phyloP scores from a whole-genome alignment of 768 basidiomycete genomes.

The Sistotremastrum suecicum region DNA sequence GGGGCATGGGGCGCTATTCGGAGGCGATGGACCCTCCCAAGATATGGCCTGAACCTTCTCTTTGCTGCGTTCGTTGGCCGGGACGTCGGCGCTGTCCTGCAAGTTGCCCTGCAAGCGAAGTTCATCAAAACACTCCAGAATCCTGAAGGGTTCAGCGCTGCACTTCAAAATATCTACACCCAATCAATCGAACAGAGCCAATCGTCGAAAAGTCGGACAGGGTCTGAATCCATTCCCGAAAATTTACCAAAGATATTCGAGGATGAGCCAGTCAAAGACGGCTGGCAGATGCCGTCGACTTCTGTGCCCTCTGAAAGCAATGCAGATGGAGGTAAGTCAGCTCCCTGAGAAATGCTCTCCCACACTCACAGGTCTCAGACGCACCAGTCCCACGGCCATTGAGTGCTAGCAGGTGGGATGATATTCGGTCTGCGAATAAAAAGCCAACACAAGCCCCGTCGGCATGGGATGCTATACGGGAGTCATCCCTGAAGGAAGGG shows the following conservation, averaged over 20 bases:
- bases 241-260: too few relatives aligned
- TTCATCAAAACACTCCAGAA: constrained; percentile 19
- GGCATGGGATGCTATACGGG: constrained; percentile 56
- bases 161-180: constrained; percentile 18
- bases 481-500: constrained; percentile 17
- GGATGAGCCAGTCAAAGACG: constrained; percentile 8
- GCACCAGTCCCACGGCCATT: neutral
- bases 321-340: neutral
- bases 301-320: constrained; percentile 3
- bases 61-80: constrained; percentile 16
- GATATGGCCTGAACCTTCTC: constrained; percentile 13
- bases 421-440: constrained; percentile 44
- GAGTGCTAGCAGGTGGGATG: constrained; percentile 40
- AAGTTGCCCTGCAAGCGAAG: constrained; percentile 15
- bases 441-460: constrained; percentile 27
- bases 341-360: neutral
- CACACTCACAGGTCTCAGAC: neutral
- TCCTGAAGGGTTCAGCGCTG: constrained; percentile 16
- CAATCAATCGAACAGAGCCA: constrained; percentile 7
- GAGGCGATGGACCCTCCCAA: constrained; percentile 15
- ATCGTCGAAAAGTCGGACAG: neutral
- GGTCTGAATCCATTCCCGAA: too few relatives aligned
- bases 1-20: constrained; percentile 15
- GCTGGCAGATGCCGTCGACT: constrained; percentile 5
- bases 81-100: constrained; percentile 7